phyloP scores from a whole-genome alignment of 257 asterid genomes.

The Solanum arcanum region DNA sequence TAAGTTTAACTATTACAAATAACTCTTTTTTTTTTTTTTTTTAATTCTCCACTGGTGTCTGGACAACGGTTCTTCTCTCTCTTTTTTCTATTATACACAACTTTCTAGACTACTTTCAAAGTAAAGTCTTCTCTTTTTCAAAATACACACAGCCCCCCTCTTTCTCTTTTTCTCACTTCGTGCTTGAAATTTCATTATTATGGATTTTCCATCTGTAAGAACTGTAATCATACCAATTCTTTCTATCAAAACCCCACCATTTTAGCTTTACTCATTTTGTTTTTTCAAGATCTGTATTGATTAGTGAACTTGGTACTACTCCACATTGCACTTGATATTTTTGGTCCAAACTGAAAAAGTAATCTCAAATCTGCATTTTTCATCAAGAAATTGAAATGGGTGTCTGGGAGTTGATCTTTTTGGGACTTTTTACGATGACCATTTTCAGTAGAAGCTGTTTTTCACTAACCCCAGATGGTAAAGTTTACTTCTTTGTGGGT shows the following conservation, averaged over 20 bases:
- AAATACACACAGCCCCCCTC: neutral
- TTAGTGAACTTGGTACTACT: neutral
- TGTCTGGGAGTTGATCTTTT: conserved; percentile 24
- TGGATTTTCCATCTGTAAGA: conserved; percentile 25
- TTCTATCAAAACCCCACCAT: conserved; percentile 27
- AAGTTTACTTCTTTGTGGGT: neutral
- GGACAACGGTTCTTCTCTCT: conserved; percentile 34
- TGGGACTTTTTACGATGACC: conserved; percentile 30
- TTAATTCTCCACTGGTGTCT: conserved; percentile 4
- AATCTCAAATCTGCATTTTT: neutral
- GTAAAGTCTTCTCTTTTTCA: conserved; percentile 19
- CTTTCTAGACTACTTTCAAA: conserved; percentile 24
- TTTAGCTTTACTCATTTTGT: conserved; percentile 11
- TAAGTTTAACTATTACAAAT: neutral
- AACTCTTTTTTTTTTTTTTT: neutral
- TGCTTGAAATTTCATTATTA: conserved; percentile 27
- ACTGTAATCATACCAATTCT: conserved; percentile 31
- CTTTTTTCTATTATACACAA: conserved; percentile 12
- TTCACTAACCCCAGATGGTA: conserved; percentile 87
- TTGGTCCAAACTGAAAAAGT: neutral
- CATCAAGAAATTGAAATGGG: conserved; percentile 42
- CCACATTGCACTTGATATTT: neutral
- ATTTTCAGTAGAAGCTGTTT: conserved; percentile 35
- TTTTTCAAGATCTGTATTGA: conserved; percentile 7
- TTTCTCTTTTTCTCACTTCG: neutral